A percentile compares a stretch with the other conserved stretches of the same genome.
Evolutionary conservation across 768 basidiomycete genomes (phyloP).

Genomic region (Tephrocybe sp.): DNA sequence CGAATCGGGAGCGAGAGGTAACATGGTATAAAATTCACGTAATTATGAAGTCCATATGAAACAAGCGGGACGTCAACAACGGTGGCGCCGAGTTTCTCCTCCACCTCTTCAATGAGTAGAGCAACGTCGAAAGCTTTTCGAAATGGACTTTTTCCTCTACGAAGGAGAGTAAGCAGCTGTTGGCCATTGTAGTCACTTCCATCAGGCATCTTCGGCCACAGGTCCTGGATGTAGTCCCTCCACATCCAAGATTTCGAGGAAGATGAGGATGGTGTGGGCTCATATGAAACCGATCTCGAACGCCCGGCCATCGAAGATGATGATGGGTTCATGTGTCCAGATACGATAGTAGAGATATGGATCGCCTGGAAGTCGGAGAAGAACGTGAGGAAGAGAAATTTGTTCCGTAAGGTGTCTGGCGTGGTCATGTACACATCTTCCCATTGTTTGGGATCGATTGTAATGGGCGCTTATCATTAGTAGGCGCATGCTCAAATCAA

Average conservation of each 20-base stretch:
- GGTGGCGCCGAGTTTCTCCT: neutral
- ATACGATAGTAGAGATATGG: no score
- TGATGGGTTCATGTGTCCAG: no score
- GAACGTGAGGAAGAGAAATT: no score
- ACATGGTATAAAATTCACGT: neutral
- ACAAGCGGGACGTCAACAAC: neutral
- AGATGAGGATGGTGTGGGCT: neutral
- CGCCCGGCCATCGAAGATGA: no score
- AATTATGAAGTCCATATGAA: neutral
- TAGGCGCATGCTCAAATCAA: no score
- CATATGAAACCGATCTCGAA: neutral
- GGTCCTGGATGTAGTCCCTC: neutral
- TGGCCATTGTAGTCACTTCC: neutral
- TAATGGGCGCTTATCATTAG: no score
- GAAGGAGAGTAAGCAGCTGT: neutral
- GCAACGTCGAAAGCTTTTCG: neutral
- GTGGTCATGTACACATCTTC: no score
- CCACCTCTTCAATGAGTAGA: neutral
- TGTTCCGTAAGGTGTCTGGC: no score
- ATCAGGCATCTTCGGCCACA: neutral
- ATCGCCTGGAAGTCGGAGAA: no score
- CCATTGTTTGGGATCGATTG: no score
- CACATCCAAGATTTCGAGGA: neutral
- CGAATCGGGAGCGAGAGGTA: neutral
- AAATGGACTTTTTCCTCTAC: neutral